Base-by-base conservation (phyloP, 345 rosid genomes). In the Brassica carinata region DNA sequence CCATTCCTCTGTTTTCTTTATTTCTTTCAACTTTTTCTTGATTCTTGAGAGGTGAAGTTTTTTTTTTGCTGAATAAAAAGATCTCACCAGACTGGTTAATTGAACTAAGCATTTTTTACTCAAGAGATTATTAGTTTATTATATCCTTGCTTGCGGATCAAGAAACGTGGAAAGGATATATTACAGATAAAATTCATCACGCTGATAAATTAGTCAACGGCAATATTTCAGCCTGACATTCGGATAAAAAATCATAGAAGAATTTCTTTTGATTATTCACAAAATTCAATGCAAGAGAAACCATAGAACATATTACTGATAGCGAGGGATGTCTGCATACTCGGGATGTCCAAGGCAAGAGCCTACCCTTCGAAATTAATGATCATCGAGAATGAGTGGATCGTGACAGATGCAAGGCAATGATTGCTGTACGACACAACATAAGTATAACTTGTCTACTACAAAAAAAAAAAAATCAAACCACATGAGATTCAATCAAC, bases 1-100 rank as follows among this genome's bases (percentile, higher is more conserved):
- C 93, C 96, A 83, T 90, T 31, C 27, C 58, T 71, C 18, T 19
- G 57, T 43, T 58, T 38, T 73, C 7, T 62, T 5, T 29, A 58
- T 73, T 34, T 30, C 36, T 26, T n/a, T 65, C 19, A 64, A 40
- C 33, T 63, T 72, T 73, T 19, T 19, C 23, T 7, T 65, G n/a
- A 14, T 29, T 58, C 74, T 66, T 38, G 55, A 43, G 67, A 27
- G 63, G 13, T 64, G 34, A 9, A 10, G 69, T 65, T n/a, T 30
- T 64, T 31, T 19, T 64, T 5, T 26, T 8, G 23, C 23, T 19
- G 23, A 19, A 19, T 19, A 27, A 8, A 71, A 53, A 27, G 33
- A 33, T 66, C 74, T 57, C 66, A 34, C 5, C 34, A 73, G 18
- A 1, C 29, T 62, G 8, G n/a, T 38, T 36, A 7, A 36, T 23